phyloP scores from a whole-genome alignment of 2,329 filamentous ascomycete species.

The Lachnellula willkommii region DNA sequence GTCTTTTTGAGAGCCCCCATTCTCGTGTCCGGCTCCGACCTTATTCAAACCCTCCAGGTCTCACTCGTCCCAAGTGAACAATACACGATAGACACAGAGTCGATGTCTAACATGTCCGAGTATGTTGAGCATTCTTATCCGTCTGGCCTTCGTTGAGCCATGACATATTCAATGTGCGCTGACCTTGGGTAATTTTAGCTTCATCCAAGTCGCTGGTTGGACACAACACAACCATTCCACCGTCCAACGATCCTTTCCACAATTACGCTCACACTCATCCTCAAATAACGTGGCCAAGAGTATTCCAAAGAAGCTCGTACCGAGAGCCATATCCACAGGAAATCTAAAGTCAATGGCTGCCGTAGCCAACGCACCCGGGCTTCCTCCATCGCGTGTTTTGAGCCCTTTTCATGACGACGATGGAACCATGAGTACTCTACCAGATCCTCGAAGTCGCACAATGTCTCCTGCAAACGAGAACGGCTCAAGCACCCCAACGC shows the following conservation, averaged over 20 bases:
- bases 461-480: constrained; percentile 41
- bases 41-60: too few relatives aligned
- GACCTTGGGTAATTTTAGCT: constrained; percentile 34
- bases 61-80: too few relatives aligned
- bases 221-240: constrained; percentile 42
- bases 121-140: constrained; percentile 5
- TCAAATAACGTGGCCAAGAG: constrained; percentile 41
- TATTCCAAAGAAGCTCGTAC: constrained; percentile 28
- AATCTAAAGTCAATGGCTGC: constrained; percentile 37
- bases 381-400: constrained; percentile 24
- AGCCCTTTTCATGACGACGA: constrained; percentile 44
- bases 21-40: too few relatives aligned
- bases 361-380: constrained; percentile 20
- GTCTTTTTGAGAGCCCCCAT: too few relatives aligned
- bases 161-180: neutral
- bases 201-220: constrained; percentile 49
- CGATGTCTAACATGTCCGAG: constrained; percentile 10
- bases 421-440: constrained; percentile 63
- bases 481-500: constrained; percentile 33
- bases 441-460: constrained; percentile 54
- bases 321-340: constrained; percentile 36
- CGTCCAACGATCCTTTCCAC: constrained; percentile 39
- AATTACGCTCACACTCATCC: constrained; percentile 50
- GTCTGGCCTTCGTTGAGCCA: neutral
- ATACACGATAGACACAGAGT: too few relatives aligned